Conservation (phyloP, 306 rosid genomes). For the Vachellia collinsii region DNA sequence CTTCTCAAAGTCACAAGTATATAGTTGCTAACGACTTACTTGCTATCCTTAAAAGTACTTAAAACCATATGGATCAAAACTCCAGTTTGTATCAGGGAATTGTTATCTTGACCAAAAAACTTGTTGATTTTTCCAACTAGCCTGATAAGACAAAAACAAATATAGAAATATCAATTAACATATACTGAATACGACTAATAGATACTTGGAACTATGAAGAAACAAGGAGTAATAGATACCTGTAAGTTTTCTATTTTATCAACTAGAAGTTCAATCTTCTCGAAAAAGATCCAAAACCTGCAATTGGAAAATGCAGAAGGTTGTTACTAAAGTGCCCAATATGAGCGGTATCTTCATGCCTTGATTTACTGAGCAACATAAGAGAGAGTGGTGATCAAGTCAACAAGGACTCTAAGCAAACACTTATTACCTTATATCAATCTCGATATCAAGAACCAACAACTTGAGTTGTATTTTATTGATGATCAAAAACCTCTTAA, state of each 20-base stretch:
- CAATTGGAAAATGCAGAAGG: conserved; percentile 33
- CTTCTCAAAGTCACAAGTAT: too few relatives aligned
- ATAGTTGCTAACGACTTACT: too few relatives aligned
- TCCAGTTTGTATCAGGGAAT: too few relatives aligned
- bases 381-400: neutral
- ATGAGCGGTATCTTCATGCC: conserved; percentile 19
- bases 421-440: too few relatives aligned
- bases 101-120: too few relatives aligned
- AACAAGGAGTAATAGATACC: conserved; percentile 47
- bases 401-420: neutral
- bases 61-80: too few relatives aligned
- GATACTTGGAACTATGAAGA: too few relatives aligned
- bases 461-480: neutral
- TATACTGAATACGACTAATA: too few relatives aligned
- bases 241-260: conserved; percentile 95
- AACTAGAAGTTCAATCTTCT: conserved; percentile 93
- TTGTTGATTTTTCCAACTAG: too few relatives aligned
- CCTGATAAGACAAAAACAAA: too few relatives aligned
- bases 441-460: neutral
- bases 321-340: conserved; percentile 1
- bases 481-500: neutral
- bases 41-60: too few relatives aligned
- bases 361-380: neutral
- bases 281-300: conserved; percentile 99
- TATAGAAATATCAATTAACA: too few relatives aligned